Evolutionary conservation across 805 yeast species (phyloP), one percentile per base, ranked within the genome.

Genomic region (Kodamaea kaohsiungensis): DNA sequence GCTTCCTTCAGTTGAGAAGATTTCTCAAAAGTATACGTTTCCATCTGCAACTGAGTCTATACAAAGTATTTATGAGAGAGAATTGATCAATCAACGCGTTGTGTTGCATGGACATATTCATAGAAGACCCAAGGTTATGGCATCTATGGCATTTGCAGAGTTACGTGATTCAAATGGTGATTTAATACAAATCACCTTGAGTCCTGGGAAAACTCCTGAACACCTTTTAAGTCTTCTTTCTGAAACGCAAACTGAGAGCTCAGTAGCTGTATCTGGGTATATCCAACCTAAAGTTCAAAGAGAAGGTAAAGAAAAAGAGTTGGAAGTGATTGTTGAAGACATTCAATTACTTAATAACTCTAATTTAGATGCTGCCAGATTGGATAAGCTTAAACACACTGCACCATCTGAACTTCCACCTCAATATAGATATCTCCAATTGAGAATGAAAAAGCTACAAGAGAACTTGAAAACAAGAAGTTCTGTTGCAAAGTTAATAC

Each of bases 51-150:
- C 54, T 7, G 33, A 39, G 13, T 30, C 43, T 3, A 27, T 52
- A 12, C 16, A n/a, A 16, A 35, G 27, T 33, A 10, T 42, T 51
- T 30, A 27, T 17, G 18, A 39, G 45, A 17, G n/a, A 12, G 27
- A 17, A 40, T 13, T 22, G 15, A 47, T 17, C 43, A 40, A 47
- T 17, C 43, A 40, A 48, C 54, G 55, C 12, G 80, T 87, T 1
- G 75, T 79, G 0, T 59, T 93, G 7, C 83, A 89, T 58, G 98
- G 99, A 0, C 95, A 97, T 91, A 80, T 93, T 15, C 84, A 90
- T 62, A 76, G 81, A 18, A 85, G 86, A 59, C 95, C 97, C 0
- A 79, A 87, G 52, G 83, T 84, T 51, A 73, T 89, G 51, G 85
- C 93, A 2, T 84, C 83, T 51, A 73, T 89, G 48, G 78, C 83